Conservation (phyloP, 495 filamentous ascomycete species). For the Saxophila tyrrhenica region DNA sequence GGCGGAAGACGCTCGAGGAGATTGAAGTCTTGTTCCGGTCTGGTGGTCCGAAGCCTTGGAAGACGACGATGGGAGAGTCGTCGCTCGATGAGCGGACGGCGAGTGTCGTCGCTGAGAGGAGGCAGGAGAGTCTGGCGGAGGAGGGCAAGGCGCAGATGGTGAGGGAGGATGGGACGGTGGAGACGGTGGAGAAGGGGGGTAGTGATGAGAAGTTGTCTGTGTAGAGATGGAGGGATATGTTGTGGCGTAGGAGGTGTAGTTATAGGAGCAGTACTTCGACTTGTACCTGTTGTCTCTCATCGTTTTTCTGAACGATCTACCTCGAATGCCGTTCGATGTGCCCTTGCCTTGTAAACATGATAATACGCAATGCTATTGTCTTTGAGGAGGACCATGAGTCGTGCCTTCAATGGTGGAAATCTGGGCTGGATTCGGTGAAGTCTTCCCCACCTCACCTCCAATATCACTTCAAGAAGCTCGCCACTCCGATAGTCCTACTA, state of each 20-base stretch:
- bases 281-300: no score
- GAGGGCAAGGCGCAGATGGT: conserved; percentile 2
- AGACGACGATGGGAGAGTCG: conserved; percentile 44
- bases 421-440: no score
- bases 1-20: conserved; percentile 60
- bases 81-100: conserved; percentile 17
- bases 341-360: no score
- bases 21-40: conserved; percentile 50
- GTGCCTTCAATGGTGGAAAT: no score
- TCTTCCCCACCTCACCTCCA: neutral
- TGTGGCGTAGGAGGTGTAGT: no score
- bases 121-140: neutral
- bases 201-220: neutral
- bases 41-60: conserved; percentile 45
- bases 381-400: no score
- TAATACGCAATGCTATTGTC: no score
- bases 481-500: neutral
- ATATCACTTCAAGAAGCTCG: neutral
- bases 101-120: conserved; percentile 3
- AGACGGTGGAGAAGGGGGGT: neutral
- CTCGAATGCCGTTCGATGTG: no score
- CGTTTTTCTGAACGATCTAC: no score
- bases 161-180: conserved; percentile 1
- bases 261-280: no score
- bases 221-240: no score